phyloP scores from a whole-genome alignment of 352 stramenopile genomes.

The Globisporangium orthogonon region DNA sequence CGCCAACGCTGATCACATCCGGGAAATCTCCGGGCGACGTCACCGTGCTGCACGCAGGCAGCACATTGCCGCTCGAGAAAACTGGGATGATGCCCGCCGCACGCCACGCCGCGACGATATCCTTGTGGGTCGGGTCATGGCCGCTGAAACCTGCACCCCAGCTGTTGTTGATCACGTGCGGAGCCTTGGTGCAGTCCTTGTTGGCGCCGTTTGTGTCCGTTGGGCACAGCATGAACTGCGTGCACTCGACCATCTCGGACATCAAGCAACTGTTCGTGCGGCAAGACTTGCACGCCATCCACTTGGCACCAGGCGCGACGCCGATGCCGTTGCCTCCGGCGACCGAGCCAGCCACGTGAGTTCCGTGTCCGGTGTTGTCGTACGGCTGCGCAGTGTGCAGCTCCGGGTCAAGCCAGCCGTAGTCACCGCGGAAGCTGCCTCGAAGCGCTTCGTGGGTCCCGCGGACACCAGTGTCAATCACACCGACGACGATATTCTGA shows the following conservation, averaged over 20 bases:
- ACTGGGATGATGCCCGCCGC: slow-evolving; percentile 18
- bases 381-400: slow-evolving; percentile 1
- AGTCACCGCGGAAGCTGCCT: slow-evolving; percentile 14
- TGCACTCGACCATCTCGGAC: slow-evolving; percentile 14
- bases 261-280: neutral
- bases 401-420: slow-evolving; percentile 13
- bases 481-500: slow-evolving; percentile 17
- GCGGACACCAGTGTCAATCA: slow-evolving; percentile 22
- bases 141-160: neutral
- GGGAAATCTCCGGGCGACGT: slow-evolving; percentile 11
- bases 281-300: slow-evolving; percentile 19
- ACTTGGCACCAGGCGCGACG: slow-evolving; percentile 16
- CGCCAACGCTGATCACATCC: slow-evolving; percentile 14
- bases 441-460: slow-evolving; percentile 11
- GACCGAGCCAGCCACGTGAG: slow-evolving; percentile 9
- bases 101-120: slow-evolving; percentile 5
- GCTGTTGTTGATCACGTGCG: slow-evolving; percentile 21
- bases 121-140: neutral
- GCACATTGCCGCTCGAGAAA: slow-evolving; percentile 17
- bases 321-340: slow-evolving; percentile 15
- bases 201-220: slow-evolving; percentile 11
- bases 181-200: slow-evolving; percentile 17
- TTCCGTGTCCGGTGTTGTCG: slow-evolving; percentile 19
- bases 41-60: slow-evolving; percentile 5
- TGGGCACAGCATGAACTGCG: slow-evolving; percentile 21